Conservation (phyloP, 192 early-diverging fungal genomes). For the Entomortierella parvispora region DNA sequence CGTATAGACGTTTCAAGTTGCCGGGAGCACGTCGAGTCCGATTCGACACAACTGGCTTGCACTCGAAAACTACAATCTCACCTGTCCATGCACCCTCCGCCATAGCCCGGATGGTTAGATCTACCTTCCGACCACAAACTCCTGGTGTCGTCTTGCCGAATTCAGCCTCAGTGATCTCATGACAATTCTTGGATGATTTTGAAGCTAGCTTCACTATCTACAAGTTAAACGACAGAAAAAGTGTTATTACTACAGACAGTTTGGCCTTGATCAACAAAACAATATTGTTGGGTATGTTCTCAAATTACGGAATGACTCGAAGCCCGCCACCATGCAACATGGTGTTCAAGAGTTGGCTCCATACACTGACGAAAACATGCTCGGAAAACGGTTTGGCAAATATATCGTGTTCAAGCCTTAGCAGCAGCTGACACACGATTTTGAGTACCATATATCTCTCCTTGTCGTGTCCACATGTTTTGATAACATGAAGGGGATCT, state of each 20-base stretch:
- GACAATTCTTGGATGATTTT: slow-evolving; percentile 1
- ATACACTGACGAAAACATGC: slow-evolving; percentile 4
- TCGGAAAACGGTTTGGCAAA: slow-evolving; percentile 1
- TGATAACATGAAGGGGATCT: no score
- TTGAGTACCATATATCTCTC: slow-evolving; percentile 3
- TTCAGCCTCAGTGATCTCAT: not conserved
- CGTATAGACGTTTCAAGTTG: slow-evolving; percentile 4
- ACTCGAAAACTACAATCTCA: slow-evolving; percentile 1
- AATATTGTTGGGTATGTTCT: not conserved
- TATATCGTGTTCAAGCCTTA: not conserved
- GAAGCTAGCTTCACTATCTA: not conserved
- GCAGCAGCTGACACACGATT: not conserved
- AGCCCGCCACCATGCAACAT: not conserved
- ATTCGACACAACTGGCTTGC: not conserved
- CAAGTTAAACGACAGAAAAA: not conserved
- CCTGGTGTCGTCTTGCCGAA: not conserved
- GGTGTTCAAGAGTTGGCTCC: slow-evolving; percentile 3
- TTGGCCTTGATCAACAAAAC: not conserved
- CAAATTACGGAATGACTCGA: not conserved
- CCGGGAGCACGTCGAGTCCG: not conserved
- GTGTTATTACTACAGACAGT: not conserved
- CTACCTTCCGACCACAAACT: not conserved
- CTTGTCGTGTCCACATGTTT: no score
- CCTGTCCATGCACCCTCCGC: slow-evolving; percentile 5
- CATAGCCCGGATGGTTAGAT: not conserved